Percentiles rank a stretch among this genome's conserved stretches.
Evolutionary conservation across 108 stramenopile species (phyloP).

Genomic region (Nitzschia sp.): DNA sequence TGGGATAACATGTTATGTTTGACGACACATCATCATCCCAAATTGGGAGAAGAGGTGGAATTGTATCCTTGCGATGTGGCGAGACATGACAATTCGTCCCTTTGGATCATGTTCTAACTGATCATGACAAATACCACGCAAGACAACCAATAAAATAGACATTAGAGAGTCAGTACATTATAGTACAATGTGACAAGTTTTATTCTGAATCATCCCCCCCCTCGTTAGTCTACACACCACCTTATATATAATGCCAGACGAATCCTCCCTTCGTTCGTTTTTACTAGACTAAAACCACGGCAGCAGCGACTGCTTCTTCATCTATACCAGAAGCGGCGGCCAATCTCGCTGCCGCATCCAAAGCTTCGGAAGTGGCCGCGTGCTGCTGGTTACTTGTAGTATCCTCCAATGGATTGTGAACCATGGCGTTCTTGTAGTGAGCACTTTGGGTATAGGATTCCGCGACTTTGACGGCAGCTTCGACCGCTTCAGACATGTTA

Average conservation of each 20-base stretch:
- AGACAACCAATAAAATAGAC: no score
- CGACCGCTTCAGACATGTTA: conserved; percentile 33
- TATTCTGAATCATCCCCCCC: no score
- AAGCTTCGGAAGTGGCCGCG: conserved; percentile 35
- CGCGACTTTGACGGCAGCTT: conserved; percentile 59
- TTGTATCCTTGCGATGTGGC: conserved; percentile 16
- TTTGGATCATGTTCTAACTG: conserved; percentile 20
- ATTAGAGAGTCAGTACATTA: no score
- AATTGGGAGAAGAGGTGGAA: conserved; percentile 26
- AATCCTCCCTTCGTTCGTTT: conserved; percentile 21
- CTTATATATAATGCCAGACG: no score
- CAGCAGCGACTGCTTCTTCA: conserved; percentile 31
- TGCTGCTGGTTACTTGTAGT: no score
- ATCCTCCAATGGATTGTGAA: conserved; percentile 35
- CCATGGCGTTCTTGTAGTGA: conserved; percentile 10
- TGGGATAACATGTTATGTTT: conserved; percentile 10
- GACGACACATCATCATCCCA: conserved; percentile 27
- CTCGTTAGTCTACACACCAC: no score
- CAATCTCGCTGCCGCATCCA: conserved; percentile 63
- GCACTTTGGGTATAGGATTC: conserved; percentile 38
- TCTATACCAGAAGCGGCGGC: conserved; percentile 40
- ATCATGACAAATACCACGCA: no score
- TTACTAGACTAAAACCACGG: conserved; percentile 4
- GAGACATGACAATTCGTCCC: conserved; percentile 9
- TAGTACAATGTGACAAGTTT: no score